Conservation (phyloP, 1,139 yeast species). For the Magnusiomyces ingens region DNA sequence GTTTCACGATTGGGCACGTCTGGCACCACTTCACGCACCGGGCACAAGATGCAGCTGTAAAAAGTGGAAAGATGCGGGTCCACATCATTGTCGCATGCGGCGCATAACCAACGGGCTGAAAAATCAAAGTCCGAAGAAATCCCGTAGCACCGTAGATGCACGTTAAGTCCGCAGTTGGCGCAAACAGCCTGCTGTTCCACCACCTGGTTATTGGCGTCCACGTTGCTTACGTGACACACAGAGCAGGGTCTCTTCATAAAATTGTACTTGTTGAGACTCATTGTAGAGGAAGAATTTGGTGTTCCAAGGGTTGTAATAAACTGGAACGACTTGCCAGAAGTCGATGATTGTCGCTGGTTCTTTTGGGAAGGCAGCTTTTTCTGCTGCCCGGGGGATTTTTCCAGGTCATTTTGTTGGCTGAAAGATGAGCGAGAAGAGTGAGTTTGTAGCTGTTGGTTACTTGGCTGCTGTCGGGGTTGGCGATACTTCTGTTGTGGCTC, state of each 20-base stretch:
- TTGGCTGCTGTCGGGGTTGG: too few species aligned
- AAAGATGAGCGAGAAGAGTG: too few species aligned
- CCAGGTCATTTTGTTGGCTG: too few species aligned
- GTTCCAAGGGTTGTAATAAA: too few species aligned
- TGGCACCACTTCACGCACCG: constrained; percentile 38
- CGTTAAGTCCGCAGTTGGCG: constrained; percentile 60
- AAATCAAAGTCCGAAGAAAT: constrained; percentile 20
- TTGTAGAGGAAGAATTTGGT: too few species aligned
- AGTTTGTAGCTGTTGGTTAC: too few species aligned
- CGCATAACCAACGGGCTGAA: constrained; percentile 63
- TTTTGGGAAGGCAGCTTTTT: too few species aligned
- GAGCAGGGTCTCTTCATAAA: not conserved
- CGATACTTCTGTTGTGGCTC: too few species aligned
- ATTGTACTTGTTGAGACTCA: not conserved
- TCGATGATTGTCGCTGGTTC: too few species aligned
- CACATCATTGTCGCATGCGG: constrained; percentile 66
- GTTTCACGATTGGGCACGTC: constrained; percentile 38
- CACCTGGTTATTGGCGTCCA: not conserved
- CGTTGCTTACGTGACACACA: not conserved
- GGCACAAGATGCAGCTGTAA: constrained; percentile 64
- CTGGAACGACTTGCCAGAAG: too few species aligned
- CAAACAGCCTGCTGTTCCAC: constrained; percentile 45
- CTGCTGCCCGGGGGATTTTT: too few species aligned
- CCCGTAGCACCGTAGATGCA: constrained; percentile 71
- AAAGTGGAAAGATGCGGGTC: constrained; percentile 51